phyloP scores from a whole-genome alignment of 352 stramenopile species.

The Globisporangium spinosum region DNA sequence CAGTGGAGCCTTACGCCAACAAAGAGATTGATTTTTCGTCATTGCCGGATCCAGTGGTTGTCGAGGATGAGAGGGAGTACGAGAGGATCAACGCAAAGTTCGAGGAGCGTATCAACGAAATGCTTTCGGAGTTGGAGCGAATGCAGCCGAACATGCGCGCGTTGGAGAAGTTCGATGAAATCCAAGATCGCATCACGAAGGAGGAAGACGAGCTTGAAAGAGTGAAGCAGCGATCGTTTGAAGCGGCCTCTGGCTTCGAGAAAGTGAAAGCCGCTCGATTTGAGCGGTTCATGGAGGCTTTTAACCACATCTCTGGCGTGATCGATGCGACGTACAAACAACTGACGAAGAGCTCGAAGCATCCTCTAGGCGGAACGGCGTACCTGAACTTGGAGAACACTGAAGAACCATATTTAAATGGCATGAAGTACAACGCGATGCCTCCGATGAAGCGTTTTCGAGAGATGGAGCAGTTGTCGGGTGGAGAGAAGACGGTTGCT shows the following conservation, averaged over 20 bases:
- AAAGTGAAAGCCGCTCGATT: conserved; percentile 66
- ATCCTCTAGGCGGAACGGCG: conserved; percentile 88
- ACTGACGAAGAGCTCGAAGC: conserved; percentile 97
- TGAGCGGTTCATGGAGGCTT: conserved; percentile 92
- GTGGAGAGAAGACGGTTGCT: conserved; percentile 98
- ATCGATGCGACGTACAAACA: conserved; percentile 97
- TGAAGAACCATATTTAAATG: conserved; percentile 96
- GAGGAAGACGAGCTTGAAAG: conserved; percentile 79
- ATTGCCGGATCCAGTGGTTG: conserved; percentile 67
- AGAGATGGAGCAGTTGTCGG: conserved; percentile 98
- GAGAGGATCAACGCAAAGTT: conserved; percentile 75
- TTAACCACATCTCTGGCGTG: conserved; percentile 90
- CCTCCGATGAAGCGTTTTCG: conserved; percentile 98
- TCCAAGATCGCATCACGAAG: conserved; percentile 69
- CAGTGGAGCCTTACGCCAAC: conserved; percentile 37
- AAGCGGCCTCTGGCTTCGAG: conserved; percentile 68
- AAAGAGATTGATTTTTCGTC: conserved; percentile 89
- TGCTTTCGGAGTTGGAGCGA: conserved; percentile 86
- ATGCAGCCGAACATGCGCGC: conserved; percentile 98
- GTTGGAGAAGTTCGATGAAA: conserved; percentile 85
- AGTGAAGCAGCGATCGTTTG: conserved; percentile 63
- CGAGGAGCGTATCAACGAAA: conserved; percentile 57
- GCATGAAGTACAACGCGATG: conserved; percentile 99
- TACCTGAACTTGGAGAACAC: conserved; percentile 85
- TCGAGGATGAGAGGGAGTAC: conserved; percentile 83